These are phyloP conservation scores for Oxytropis ochrocephala DNA, from an alignment of 306 rosid species.

Conservation along the genomic window DNA sequence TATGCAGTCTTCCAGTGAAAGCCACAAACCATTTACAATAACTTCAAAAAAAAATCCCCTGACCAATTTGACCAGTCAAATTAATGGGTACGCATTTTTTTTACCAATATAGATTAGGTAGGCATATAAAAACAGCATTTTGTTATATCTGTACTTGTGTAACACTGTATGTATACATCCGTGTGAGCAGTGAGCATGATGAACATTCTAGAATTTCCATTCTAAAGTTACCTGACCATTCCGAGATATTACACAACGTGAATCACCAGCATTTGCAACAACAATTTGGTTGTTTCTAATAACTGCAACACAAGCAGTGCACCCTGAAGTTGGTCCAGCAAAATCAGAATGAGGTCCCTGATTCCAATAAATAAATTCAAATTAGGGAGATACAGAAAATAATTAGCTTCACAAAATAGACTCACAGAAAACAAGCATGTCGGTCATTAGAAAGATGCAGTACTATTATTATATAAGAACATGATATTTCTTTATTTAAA, in stretches of 20 bases:
- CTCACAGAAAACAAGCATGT: neutral
- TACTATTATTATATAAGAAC: neutral
- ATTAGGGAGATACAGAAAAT: conserved; percentile 7
- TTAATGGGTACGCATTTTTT: neutral
- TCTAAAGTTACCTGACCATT: conserved; percentile 74
- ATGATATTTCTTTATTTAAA: neutral
- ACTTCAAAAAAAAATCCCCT: neutral
- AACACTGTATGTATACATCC: neutral
- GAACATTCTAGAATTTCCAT: conserved; percentile 6
- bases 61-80: neutral
- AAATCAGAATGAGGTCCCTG: conserved; percentile 99
- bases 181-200: neutral
- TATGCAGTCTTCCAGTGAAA: conserved; percentile 2
- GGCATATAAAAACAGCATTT: neutral
- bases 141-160: neutral
- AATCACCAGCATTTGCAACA: conserved; percentile 98
- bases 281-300: conserved; percentile 66
- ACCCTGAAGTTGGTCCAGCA: conserved; percentile 90
- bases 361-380: conserved; percentile 14
- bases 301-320: conserved; percentile 96
- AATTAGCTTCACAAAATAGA: neutral
- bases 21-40: conserved; percentile 2
- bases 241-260: conserved; percentile 92
- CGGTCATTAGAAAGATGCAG: neutral
- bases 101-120: neutral